Evolutionary conservation across 345 rosid species (phyloP).

Genomic region (Conringia planisiliqua): DNA sequence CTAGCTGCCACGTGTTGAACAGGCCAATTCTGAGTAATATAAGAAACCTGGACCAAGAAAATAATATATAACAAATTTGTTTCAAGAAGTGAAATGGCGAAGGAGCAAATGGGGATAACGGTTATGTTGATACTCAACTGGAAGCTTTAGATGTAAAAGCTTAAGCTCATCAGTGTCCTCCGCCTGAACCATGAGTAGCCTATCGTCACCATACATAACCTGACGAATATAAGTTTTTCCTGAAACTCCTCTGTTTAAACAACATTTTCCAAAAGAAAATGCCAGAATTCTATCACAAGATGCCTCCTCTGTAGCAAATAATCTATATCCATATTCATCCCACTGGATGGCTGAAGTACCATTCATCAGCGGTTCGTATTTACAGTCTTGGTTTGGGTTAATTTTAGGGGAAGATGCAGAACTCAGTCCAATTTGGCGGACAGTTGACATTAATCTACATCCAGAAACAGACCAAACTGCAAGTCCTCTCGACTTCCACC

Average conservation of each 20-base stretch:
- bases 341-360: constrained; percentile 92
- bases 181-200: constrained; percentile 93
- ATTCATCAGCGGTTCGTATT: constrained; percentile 78
- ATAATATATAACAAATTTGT: constrained; percentile 14
- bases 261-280: constrained; percentile 95
- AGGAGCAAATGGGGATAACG: constrained; percentile 15
- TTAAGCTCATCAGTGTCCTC: constrained; percentile 92
- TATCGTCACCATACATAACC: constrained; percentile 93
- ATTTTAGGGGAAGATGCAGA: constrained; percentile 75
- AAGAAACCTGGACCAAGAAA: constrained; percentile 64
- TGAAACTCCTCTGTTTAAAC: constrained; percentile 90
- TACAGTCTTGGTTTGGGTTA: constrained; percentile 72
- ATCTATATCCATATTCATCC: constrained; percentile 93
- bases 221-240: constrained; percentile 91
- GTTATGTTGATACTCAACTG: constrained; percentile 52
- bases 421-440: constrained; percentile 86
- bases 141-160: constrained; percentile 88
- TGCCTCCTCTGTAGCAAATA: constrained; percentile 86
- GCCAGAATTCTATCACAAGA: constrained; percentile 79
- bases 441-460: constrained; percentile 95
- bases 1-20: constrained; percentile 98
- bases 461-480: constrained; percentile 99
- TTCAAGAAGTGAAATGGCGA: constrained; percentile 31
- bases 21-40: constrained; percentile 97
- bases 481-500: constrained; percentile 96